phyloP scores from a whole-genome alignment of 1,284 basidiomycete genomes.

The Microbotryum saponariae region DNA sequence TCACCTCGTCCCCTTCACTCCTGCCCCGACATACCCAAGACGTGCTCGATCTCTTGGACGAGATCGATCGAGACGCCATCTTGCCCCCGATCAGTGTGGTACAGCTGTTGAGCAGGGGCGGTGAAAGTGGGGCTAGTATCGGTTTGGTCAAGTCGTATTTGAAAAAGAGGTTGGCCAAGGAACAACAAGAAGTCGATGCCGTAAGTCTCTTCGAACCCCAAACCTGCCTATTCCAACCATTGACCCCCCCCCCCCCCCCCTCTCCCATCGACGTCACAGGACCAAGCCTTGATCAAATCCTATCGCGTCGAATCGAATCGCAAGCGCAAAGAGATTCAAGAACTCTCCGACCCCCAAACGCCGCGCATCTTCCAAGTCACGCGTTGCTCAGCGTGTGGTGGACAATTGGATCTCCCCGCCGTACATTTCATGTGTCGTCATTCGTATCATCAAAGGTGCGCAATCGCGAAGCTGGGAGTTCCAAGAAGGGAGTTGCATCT shows the following conservation, averaged over 20 bases:
- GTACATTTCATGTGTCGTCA: conserved; percentile 99
- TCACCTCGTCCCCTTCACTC: conserved; percentile 67
- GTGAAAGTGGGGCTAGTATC: conserved; percentile 62
- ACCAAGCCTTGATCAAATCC: conserved; percentile 71
- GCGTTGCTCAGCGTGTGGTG: conserved; percentile 76
- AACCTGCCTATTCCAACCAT: neutral
- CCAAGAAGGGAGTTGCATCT: no score
- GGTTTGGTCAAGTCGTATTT: conserved; percentile 87
- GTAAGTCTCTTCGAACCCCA: conserved; percentile 48
- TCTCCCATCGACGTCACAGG: conserved; percentile 48
- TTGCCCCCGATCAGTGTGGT: conserved; percentile 83
- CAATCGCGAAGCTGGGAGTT: conserved; percentile 9
- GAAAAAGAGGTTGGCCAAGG: conserved; percentile 62
- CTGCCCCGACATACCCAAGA: conserved; percentile 64
- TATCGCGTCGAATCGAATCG: conserved; percentile 77
- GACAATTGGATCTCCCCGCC: conserved; percentile 80
- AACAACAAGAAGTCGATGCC: conserved; percentile 66
- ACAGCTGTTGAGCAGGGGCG: conserved; percentile 76
- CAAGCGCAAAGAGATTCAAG: conserved; percentile 71
- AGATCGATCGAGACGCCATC: conserved; percentile 69
- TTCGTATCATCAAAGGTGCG: conserved; percentile 83
- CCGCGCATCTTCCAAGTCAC: conserved; percentile 90
- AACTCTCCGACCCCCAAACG: conserved; percentile 64
- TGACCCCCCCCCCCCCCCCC: neutral
- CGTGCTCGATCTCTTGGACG: conserved; percentile 59